Base-by-base conservation (phyloP, 208 protist species). In the Trypanosoma rangeli region DNA sequence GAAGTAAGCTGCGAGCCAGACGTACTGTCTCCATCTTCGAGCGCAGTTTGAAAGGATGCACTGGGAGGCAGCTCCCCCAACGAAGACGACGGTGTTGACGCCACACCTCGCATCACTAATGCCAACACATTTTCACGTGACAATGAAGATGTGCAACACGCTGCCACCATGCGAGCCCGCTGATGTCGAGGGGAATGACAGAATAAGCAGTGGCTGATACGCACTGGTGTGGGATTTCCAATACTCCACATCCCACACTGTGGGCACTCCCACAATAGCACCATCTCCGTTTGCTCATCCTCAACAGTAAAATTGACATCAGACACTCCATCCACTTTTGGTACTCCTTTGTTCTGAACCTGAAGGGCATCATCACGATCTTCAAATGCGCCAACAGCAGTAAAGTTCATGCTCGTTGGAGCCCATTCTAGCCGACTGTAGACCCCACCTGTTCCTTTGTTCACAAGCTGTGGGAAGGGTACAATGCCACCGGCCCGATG, bases 211-310 rank as follows among this genome's bases (percentile, higher is more conserved):
- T 65, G 73, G 20, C 74, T 58, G 50, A 90, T 56, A 1, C 35
- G 29, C 20, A 78, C 64, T 0, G 74, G 66, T 9, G 68, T 69
- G 8, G 82, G 64, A 33, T 60, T 73, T 44, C 74, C 74, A 9
- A 78, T 50, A 42, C 46, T 85, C 87, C 88, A 96, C 61, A 68
- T 78, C 0, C 91, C 91, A 61, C 91, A 96, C 69, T 96, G 89
- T 58, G 78, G 67, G 74, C 91, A 96, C 73, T 96, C 86, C 86
- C 87, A 96, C 49, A 89, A 58, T 22, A 92, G 72, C 52, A 85
- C 72, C 49, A 67, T 69, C 46, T 56, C 64, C 18, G 53, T 55
- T 4, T 42, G 26, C n/a, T 39, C 50, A 20, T 62, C 52, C 39
- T 42, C 37, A 61, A 22, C 49, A 39, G 54, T 5, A 42, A 12